These are phyloP conservation scores for Rhodotorula sp. DNA, from an alignment of 1,284 basidiomycete species.

Conservation along the genomic window DNA sequence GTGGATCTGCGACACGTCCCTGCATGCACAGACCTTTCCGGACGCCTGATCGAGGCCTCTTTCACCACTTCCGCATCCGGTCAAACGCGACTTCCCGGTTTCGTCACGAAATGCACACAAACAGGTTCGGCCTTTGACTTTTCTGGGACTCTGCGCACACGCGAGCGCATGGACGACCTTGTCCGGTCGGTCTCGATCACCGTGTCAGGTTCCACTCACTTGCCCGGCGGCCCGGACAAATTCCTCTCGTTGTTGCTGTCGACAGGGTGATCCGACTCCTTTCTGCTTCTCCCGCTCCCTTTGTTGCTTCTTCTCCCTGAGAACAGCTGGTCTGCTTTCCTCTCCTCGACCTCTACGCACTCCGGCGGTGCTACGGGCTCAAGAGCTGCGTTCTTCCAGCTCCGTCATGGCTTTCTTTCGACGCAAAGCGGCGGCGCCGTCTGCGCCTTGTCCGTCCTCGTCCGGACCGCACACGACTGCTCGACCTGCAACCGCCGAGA, in stretches of 20 bases:
- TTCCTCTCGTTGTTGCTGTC: too few species aligned
- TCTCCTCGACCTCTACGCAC: too few species aligned
- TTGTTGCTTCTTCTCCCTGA: not conserved
- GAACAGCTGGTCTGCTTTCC: too few species aligned
- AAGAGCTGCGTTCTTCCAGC: not conserved
- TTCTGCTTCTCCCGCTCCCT: not conserved
- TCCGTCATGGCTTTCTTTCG: not conserved
- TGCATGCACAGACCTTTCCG: too few species aligned
- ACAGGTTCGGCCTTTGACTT: not conserved
- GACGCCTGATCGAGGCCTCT: too few species aligned
- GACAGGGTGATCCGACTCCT: too few species aligned
- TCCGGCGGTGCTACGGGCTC: not conserved
- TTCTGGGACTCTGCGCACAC: conserved; percentile 1
- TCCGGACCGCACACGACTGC: not conserved
- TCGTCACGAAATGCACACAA: not conserved
- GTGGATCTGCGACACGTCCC: too few species aligned
- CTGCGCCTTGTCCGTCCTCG: not conserved
- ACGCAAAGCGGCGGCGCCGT: not conserved
- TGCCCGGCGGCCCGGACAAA: too few species aligned
- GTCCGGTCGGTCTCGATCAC: not conserved
- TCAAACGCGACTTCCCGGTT: not conserved
- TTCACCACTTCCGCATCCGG: not conserved
- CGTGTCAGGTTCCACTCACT: too few species aligned
- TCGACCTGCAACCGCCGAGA: not conserved
- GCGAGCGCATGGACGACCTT: not conserved